phyloP scores from a whole-genome alignment of 2,329 filamentous ascomycete genomes.

The Colletotrichum spaethianum region DNA sequence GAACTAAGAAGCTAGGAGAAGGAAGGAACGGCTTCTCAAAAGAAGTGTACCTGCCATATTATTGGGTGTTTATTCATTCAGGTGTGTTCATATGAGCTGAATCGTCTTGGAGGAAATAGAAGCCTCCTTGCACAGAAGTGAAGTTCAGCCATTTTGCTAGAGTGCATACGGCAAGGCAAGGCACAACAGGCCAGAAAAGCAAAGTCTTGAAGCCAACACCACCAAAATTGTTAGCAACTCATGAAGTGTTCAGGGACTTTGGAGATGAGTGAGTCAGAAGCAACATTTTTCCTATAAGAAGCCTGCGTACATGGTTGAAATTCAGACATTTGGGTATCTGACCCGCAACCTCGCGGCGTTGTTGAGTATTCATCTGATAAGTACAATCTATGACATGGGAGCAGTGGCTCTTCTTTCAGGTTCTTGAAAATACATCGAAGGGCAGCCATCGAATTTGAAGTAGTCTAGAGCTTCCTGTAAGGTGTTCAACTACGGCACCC shows the following conservation, averaged over 20 bases:
- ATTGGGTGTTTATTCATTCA: neutral
- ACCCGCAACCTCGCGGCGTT: neutral
- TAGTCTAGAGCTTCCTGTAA: no score
- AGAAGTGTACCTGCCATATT: neutral
- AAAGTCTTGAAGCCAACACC: neutral
- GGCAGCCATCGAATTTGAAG: no score
- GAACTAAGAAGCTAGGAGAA: neutral
- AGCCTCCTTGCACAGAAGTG: neutral
- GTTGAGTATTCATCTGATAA: no score
- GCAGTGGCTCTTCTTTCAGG: fast-evolving
- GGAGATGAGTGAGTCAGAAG: neutral
- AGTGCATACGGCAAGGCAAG: neutral
- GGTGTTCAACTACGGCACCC: no score
- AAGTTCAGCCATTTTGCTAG: neutral
- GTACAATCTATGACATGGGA: no score
- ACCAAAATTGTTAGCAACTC: no score
- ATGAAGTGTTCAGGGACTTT: neutral
- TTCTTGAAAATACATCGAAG: no score
- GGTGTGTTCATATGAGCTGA: neutral
- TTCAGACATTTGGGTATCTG: neutral
- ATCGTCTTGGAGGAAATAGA: neutral
- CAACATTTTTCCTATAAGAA: neutral
- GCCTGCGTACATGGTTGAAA: neutral
- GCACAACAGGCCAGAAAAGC: no score
- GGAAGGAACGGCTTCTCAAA: neutral